Conservation (phyloP, 1,284 basidiomycete genomes). For the Apiotrichum mycotoxinovorans region DNA sequence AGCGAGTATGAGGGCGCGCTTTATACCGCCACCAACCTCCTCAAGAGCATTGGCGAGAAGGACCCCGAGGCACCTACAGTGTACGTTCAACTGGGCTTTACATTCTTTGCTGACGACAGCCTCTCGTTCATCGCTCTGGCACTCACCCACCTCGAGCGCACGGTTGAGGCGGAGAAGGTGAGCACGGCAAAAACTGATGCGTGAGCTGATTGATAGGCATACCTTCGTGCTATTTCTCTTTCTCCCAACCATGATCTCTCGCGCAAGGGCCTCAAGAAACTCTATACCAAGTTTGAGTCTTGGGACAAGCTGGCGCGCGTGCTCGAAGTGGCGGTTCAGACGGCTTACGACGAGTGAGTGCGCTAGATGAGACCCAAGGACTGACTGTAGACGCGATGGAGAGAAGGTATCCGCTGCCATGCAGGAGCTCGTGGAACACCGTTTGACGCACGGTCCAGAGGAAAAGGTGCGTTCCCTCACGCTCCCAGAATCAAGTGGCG, state of each 20-base stretch:
- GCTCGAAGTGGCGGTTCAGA: conserved; percentile 57
- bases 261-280: conserved; percentile 66
- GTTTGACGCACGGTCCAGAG: conserved; percentile 60
- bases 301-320: conserved; percentile 63
- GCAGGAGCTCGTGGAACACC: conserved; percentile 69
- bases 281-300: conserved; percentile 63
- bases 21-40: conserved; percentile 35
- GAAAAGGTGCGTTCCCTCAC: conserved; percentile 55
- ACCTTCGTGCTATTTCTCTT: conserved; percentile 65
- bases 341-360: conserved; percentile 60
- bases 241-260: conserved; percentile 66
- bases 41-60: conserved; percentile 62
- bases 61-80: conserved; percentile 59
- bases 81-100: conserved; percentile 53
- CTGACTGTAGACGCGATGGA: conserved; percentile 61
- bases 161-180: conserved; percentile 77
- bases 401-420: conserved; percentile 73
- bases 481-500: neutral
- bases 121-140: conserved; percentile 78
- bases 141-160: conserved; percentile 65
- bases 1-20: conserved; percentile 66
- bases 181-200: conserved; percentile 30
- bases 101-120: conserved; percentile 51
- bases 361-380: neutral
- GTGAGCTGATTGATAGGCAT: conserved; percentile 56